Evolutionary conservation across 192 early-diverging fungal genomes (phyloP).

Genomic region (Pilobolus umbonatus): DNA sequence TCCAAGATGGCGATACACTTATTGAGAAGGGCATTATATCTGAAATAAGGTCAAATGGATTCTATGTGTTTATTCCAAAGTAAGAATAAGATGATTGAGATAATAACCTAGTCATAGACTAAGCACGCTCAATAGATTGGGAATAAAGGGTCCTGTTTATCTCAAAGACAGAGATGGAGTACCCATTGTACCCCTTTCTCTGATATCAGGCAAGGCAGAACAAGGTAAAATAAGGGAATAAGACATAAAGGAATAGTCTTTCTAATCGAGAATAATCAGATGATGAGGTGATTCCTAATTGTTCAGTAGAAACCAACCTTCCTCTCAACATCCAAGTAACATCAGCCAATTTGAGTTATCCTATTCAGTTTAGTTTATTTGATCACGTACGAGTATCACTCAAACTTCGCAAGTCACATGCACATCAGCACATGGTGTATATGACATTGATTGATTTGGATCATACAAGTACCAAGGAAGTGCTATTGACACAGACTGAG

Average conservation of each 20-base stretch:
- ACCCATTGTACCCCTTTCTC: slow-evolving; percentile 52
- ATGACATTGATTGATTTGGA: slow-evolving; percentile 57
- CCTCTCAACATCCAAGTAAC: slow-evolving; percentile 46
- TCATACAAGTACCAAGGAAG: slow-evolving; percentile 13
- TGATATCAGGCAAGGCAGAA: slow-evolving; percentile 41
- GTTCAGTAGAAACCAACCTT: slow-evolving; percentile 40
- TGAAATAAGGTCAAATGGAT: slow-evolving; percentile 68
- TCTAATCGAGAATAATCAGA: slow-evolving; percentile 10
- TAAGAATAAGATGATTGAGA: slow-evolving; percentile 1
- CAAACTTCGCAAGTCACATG: slow-evolving; percentile 53
- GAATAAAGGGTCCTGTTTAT: slow-evolving; percentile 68
- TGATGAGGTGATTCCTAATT: slow-evolving; percentile 23
- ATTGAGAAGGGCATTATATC: slow-evolving; percentile 62
- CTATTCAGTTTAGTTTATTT: slow-evolving; percentile 53
- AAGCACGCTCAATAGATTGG: slow-evolving; percentile 40
- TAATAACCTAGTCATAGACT: no score
- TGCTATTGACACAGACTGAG: slow-evolving; percentile 22
- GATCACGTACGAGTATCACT: slow-evolving; percentile 59
- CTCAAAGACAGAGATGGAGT: slow-evolving; percentile 54
- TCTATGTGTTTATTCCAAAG: slow-evolving; percentile 52
- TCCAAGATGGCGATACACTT: slow-evolving; percentile 29
- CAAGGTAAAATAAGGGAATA: slow-evolving; percentile 30
- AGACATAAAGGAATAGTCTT: slow-evolving; percentile 3
- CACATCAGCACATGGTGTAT: slow-evolving; percentile 59
- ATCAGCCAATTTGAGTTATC: slow-evolving; percentile 28